A percentile compares a stretch with the other conserved stretches of the same genome.
phyloP scores from a whole-genome alignment of 192 early-diverging fungal genomes.

The Umbelopsis vinacea region DNA sequence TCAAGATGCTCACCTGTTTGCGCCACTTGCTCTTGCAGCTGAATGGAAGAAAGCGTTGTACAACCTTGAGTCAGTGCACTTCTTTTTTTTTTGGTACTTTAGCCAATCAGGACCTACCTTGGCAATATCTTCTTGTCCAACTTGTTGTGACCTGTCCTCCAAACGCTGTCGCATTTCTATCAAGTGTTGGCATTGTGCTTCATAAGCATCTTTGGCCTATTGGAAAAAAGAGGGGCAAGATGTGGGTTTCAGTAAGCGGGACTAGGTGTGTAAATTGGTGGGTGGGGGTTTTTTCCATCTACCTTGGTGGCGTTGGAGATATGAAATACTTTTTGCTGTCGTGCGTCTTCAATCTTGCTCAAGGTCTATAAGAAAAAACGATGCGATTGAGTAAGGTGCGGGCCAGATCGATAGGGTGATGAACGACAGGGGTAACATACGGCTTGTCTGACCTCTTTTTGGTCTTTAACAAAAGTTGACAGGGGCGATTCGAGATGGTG shows the following conservation, averaged over 20 bases:
- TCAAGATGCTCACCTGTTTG: not conserved
- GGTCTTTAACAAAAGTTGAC: constrained; percentile 60
- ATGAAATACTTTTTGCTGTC: constrained; percentile 23
- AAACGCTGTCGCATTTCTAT: constrained; percentile 1
- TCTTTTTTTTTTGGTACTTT: not conserved
- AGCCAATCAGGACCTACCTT: constrained; percentile 17
- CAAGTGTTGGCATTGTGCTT: not conserved
- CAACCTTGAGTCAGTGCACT: constrained; percentile 6
- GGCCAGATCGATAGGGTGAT: not conserved
- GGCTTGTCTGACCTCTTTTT: constrained; percentile 62
- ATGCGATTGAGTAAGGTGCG: not conserved
- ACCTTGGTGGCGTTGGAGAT: constrained; percentile 28
- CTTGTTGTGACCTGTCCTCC: not conserved
- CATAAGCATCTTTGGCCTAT: constrained; percentile 18
- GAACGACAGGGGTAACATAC: constrained; percentile 33
- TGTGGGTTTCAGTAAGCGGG: not conserved
- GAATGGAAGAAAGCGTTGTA: constrained; percentile 21
- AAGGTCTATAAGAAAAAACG: constrained; percentile 11
- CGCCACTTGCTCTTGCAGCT: constrained; percentile 17
- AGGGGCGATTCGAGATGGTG: constrained; percentile 67
- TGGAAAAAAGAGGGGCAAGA: not conserved
- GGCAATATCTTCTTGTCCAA: constrained; percentile 21
- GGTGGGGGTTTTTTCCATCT: no score
- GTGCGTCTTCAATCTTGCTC: constrained; percentile 26
- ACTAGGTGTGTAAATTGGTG: not conserved